Evolutionary conservation across 352 stramenopile genomes (phyloP).

Genomic region (Thraustochytrium sp.): DNA sequence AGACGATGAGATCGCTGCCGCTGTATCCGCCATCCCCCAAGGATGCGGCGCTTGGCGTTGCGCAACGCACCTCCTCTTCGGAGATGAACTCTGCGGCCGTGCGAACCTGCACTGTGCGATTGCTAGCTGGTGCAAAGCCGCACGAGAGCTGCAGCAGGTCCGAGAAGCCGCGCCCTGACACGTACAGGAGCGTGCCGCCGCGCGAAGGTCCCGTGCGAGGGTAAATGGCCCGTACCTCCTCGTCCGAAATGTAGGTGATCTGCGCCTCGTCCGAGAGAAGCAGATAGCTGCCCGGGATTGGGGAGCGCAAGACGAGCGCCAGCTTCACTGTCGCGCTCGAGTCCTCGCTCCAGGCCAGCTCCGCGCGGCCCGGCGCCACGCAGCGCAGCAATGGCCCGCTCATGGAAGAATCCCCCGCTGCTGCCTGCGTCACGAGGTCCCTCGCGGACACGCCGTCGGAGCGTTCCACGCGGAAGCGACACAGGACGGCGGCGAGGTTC

Average conservation of each 20-base stretch:
- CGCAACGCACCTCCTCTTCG: neutral
- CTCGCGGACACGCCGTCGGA: too few species aligned
- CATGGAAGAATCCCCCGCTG: too few species aligned
- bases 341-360: too few species aligned
- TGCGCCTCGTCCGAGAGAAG: neutral
- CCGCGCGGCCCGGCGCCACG: too few species aligned
- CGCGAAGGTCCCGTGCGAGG: neutral
- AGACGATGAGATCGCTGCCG: neutral
- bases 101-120: neutral
- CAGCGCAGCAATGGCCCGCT: too few species aligned
- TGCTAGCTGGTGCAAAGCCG: neutral
- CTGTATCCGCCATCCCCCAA: neutral
- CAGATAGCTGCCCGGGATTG: neutral
- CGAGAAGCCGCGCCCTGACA: neutral
- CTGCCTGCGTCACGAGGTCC: too few species aligned
- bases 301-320: neutral
- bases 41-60: neutral
- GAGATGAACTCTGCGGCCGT: neutral
- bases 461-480: too few species aligned
- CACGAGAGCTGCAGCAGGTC: neutral
- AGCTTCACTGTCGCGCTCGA: too few species aligned
- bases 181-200: neutral
- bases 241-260: neutral
- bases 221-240: neutral
- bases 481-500: too few species aligned